Evolutionary conservation across 495 filamentous ascomycete species (phyloP), one percentile per base, ranked within the genome.

Genomic region (Delitschia confertaspora): DNA sequence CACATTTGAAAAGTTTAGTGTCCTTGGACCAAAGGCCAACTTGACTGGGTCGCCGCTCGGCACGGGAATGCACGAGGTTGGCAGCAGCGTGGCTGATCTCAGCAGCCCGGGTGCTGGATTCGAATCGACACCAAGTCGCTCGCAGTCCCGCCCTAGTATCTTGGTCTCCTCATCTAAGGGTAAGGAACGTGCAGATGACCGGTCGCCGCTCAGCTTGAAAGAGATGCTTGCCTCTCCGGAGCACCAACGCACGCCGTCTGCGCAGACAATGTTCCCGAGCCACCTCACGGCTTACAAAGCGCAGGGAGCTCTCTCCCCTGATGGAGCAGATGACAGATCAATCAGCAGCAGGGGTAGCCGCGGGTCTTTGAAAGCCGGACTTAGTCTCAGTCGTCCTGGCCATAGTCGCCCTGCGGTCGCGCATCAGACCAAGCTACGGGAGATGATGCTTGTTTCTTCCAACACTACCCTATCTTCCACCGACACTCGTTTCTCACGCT

Each of bases 31-130:
- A 1, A 66, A 54, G 24, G 51, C 41, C 3, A 62, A 64, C 35
- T 19, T 64, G 7, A 65, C 60, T 25, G 61, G 58, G 2, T 61
- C 61, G 2, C 57, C 60, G 16, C 47, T 48, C 8, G 59, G 59
- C 22, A 63, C 49, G 32, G 57, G 56, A 7, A 55, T 58, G 33
- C 44, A 53, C 7, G 56, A 67, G 38, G 55, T 51, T n/a, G 62
- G 62, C 4, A 65, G 64, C 25, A 65, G 59, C 49, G 35, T 60
- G 1, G 64, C 63, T 13, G 55, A 60, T 40, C 51, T 41, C 7
- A 64, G 59, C 45, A 64, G 60, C 29, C 62, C 55, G 11, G 55
- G 55, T 20, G 51, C 36, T n/a, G 17, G 14, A 4, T 43, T 31
- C 10, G 41, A 32, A 18, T 56, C 53, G 10, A 41, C 33, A 21